Evolutionary conservation across 768 basidiomycete genomes (phyloP), one percentile per base, ranked within the genome.

Genomic region (Paxillus ammoniavirescens): DNA sequence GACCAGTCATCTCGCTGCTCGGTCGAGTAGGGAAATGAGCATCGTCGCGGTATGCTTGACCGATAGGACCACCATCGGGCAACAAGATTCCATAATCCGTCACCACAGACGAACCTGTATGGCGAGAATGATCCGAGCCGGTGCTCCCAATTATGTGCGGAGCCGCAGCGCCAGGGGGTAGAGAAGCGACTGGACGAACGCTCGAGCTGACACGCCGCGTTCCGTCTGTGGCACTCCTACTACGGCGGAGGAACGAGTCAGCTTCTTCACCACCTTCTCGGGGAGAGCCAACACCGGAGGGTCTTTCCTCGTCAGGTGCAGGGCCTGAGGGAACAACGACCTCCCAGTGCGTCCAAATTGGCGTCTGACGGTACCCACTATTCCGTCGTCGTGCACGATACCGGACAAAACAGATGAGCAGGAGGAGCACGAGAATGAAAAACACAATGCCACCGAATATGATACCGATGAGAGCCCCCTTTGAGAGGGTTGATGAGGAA

Each of bases 241-340:
- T 73, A 1, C 67, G 72, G 49, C 73, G 77, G 4, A 87, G 73
- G 74, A 89, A 86, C 0, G 87, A 75, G 61, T 87, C 86, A 3
- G 69, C 73, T 65, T 88, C 87, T 62, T 87, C 86, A 6, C 87
- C 87, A 47, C 84, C 88, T 30, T 78, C 77, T 9, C 86, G 76
- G 1, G 87, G 85, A 23, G 83, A 83, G 33, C 86, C 85, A 67
- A 87, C 83, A n/a, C 83, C 86, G 10, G 75, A 73, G 3, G 73
- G 62, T 30, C 72, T 72, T 18, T 71, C 77, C 13, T 62, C 65
- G 10, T 71, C 67, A 1, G 51, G 50, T 10, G 50, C 52, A 35
- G 45, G 54, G 1, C 52, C 61, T 8, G 59, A 54, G 14, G 70
- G 66, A 12, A 70, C 67, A 26, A 81, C 67, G 37, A 77, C 68